Evolutionary conservation across 2,329 filamentous ascomycete species (phyloP).

Genomic region (Neocatenulostroma microsporum): DNA sequence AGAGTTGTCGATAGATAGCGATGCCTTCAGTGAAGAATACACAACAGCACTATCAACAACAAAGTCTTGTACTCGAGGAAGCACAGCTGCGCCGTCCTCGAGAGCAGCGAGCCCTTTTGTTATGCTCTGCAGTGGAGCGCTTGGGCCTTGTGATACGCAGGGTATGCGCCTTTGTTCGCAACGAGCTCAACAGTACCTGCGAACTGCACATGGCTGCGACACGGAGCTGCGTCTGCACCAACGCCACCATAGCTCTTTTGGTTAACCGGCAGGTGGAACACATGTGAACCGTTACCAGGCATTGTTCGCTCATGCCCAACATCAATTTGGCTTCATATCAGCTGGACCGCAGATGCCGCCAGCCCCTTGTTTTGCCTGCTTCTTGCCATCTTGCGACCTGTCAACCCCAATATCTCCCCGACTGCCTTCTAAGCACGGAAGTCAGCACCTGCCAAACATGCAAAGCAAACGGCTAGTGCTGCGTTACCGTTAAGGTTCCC

Average conservation of each 20-base stretch:
- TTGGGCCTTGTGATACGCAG: constrained; percentile 16
- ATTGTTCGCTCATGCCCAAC: constrained; percentile 7
- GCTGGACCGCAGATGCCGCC: neutral
- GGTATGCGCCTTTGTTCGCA: constrained; percentile 22
- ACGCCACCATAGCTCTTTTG: constrained; percentile 19
- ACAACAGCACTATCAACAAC: constrained; percentile 13
- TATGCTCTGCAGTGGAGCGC: constrained; percentile 13
- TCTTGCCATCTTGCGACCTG: neutral
- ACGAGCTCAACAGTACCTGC: constrained; percentile 7
- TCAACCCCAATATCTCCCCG: too few species aligned
- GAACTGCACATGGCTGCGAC: constrained; percentile 19
- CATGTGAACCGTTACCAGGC: constrained; percentile 17
- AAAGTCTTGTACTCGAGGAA: constrained; percentile 11
- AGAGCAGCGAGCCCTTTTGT: constrained; percentile 16
- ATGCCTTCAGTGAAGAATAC: constrained; percentile 9
- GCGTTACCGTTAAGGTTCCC: constrained; percentile 3
- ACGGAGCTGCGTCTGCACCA: constrained; percentile 15
- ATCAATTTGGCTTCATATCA: neutral
- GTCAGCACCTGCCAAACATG: constrained; percentile 1
- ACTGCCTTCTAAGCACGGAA: too few species aligned
- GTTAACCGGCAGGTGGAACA: constrained; percentile 11
- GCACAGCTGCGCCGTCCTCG: neutral
- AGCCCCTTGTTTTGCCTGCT: neutral
- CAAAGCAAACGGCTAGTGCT: constrained; percentile 3
- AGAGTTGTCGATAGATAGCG: constrained; percentile 6